These are phyloP conservation scores for Apiotrichum akiyoshidainum DNA, from an alignment of 1,284 basidiomycete genomes.

Conservation along the genomic window DNA sequence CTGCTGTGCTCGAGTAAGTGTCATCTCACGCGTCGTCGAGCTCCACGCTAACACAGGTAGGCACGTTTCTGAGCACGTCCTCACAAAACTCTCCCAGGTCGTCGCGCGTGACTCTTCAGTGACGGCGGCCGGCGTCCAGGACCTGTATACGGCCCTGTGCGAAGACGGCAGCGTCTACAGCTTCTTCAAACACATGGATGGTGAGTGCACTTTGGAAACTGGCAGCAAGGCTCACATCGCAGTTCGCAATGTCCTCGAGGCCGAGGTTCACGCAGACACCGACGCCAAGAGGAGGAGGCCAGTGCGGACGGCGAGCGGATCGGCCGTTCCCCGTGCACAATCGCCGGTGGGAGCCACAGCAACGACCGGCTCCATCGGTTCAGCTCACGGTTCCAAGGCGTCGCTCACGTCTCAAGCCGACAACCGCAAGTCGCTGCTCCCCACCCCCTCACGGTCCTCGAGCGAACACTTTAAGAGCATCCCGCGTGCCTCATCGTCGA, in stretches of 20 bases:
- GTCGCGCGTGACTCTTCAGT: conserved; percentile 76
- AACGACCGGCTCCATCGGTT: conserved; percentile 15
- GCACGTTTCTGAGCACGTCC: conserved; percentile 59
- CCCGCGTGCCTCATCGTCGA: conserved; percentile 1
- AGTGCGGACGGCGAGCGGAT: conserved; percentile 1
- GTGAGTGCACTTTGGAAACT: conserved; percentile 50
- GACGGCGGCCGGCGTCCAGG: conserved; percentile 64
- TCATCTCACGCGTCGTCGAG: not conserved
- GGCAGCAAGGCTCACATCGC: not conserved
- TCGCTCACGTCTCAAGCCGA: conserved; percentile 14
- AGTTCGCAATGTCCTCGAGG: conserved; percentile 6
- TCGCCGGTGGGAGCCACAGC: conserved; percentile 9
- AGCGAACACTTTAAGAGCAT: conserved; percentile 15
- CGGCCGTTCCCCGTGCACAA: conserved; percentile 7
- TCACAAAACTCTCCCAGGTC: conserved; percentile 76
- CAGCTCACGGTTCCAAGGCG: conserved; percentile 20
- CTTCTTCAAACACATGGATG: conserved; percentile 79
- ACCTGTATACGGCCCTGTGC: conserved; percentile 78
- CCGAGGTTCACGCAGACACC: not conserved
- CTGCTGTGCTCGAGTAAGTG: conserved; percentile 86
- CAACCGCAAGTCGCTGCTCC: not conserved
- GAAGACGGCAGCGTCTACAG: conserved; percentile 81
- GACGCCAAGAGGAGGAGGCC: not conserved
- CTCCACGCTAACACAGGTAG: conserved; percentile 50
- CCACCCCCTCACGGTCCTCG: conserved; percentile 1